These are phyloP conservation scores for Limonium bicolor DNA, from an alignment of 148 eudicot species.

Conservation along the genomic window DNA sequence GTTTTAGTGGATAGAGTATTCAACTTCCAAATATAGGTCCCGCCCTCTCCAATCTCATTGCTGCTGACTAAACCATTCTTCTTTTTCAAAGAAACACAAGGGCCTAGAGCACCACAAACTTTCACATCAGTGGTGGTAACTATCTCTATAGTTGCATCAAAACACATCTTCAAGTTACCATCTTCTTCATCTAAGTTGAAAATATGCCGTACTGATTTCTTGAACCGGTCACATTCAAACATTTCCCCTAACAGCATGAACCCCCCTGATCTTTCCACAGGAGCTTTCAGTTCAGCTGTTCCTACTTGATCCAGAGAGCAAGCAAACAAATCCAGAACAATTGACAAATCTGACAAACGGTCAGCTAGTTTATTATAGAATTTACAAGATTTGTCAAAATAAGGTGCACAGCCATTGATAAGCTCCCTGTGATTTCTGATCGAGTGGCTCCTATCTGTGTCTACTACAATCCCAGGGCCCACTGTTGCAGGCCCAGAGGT, in stretches of 20 bases:
- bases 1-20: slow-evolving; percentile 62
- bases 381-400: slow-evolving; percentile 39
- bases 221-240: slow-evolving; percentile 74
- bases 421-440: slow-evolving; percentile 82
- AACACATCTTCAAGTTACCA: slow-evolving; percentile 69
- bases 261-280: slow-evolving; percentile 82
- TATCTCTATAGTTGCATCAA: slow-evolving; percentile 76
- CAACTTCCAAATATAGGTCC: slow-evolving; percentile 68
- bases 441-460: slow-evolving; percentile 41
- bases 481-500: slow-evolving; percentile 93
- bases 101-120: slow-evolving; percentile 90
- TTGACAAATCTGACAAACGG: slow-evolving; percentile 52
- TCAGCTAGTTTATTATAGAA: slow-evolving; percentile 50
- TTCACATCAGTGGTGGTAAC: slow-evolving; percentile 74
- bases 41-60: slow-evolving; percentile 70
- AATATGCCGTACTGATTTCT: slow-evolving; percentile 59
- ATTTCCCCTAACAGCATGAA: slow-evolving; percentile 80
- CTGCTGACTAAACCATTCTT: slow-evolving; percentile 52
- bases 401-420: slow-evolving; percentile 42
- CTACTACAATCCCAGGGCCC: slow-evolving; percentile 82
- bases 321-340: slow-evolving; percentile 88
- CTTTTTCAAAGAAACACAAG: slow-evolving; percentile 62
- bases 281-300: slow-evolving; percentile 63
- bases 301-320: slow-evolving; percentile 99
- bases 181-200: slow-evolving; percentile 42